These are phyloP conservation scores for Conoideocrella luteorostrata DNA, from an alignment of 2,329 filamentous ascomycete genomes.

Conservation along the genomic window DNA sequence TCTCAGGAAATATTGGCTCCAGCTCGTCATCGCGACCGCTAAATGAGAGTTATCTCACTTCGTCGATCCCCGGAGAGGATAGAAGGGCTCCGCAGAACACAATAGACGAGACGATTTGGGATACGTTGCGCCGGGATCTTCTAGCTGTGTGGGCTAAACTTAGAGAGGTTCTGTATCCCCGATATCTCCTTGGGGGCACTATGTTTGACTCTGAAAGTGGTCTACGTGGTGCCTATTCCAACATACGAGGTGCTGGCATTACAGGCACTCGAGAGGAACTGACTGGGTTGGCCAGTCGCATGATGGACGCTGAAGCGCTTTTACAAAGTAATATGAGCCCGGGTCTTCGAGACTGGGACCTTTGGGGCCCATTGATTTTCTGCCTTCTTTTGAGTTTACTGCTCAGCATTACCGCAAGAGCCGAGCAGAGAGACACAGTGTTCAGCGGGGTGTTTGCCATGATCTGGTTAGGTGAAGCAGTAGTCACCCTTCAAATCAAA, in stretches of 20 bases:
- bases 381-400: constrained; percentile 83
- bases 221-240: constrained; percentile 56
- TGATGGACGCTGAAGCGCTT: constrained; percentile 57
- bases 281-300: constrained; percentile 52
- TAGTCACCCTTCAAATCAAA: constrained; percentile 97
- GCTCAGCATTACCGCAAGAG: constrained; percentile 72
- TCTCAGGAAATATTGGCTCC: constrained; percentile 77
- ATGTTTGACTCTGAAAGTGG: constrained; percentile 52
- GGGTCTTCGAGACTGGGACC: constrained; percentile 90
- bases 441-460: constrained; percentile 96
- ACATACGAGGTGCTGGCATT: constrained; percentile 52
- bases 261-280: constrained; percentile 56
- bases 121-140: constrained; percentile 87
- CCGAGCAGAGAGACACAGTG: constrained; percentile 77
- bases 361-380: constrained; percentile 96
- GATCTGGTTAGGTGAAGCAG: constrained; percentile 93
- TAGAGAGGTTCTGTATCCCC: constrained; percentile 92
- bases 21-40: constrained; percentile 48
- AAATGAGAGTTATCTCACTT: constrained; percentile 79
- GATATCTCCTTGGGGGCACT: constrained; percentile 74
- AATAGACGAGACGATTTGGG: constrained; percentile 96
- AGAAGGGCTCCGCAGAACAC: constrained; percentile 84
- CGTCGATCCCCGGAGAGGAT: constrained; percentile 86
- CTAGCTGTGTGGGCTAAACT: constrained; percentile 96
- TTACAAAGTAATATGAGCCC: constrained; percentile 74